Evolutionary conservation across 2,329 filamentous ascomycete species (phyloP).

Genomic region (Ceratocystis huliohia): DNA sequence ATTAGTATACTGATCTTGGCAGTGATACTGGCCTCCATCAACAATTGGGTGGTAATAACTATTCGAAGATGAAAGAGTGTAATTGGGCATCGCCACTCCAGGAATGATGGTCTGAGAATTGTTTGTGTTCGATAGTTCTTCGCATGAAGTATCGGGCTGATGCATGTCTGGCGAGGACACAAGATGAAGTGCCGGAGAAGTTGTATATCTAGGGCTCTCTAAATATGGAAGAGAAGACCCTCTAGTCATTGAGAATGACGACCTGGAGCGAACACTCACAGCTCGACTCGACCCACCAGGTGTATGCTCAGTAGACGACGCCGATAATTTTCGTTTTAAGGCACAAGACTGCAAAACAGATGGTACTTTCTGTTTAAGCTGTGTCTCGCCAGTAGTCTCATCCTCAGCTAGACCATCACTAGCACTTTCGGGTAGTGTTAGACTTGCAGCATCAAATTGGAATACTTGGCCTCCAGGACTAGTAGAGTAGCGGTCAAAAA

Average conservation of each 20-base stretch:
- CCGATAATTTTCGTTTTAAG: neutral
- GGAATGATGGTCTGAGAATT: neutral
- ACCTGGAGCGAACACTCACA: neutral
- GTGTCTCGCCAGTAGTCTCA: neutral
- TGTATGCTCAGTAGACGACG: neutral
- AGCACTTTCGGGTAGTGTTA: slow-evolving; percentile 53
- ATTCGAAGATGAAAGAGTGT: neutral
- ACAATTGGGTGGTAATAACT: neutral
- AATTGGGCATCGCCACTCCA: neutral
- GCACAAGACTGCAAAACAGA: neutral
- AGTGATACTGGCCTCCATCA: neutral
- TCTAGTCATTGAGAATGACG: neutral
- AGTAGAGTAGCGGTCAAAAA: slow-evolving; percentile 62
- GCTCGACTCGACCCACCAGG: neutral
- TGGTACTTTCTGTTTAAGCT: neutral
- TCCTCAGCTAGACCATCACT: no score
- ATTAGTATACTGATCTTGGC: neutral
- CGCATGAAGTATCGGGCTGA: neutral
- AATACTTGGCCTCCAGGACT: slow-evolving; percentile 47
- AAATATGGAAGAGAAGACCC: neutral
- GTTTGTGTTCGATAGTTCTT: neutral
- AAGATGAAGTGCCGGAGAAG: neutral
- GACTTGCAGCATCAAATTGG: slow-evolving; percentile 59
- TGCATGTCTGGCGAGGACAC: neutral
- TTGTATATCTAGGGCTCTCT: neutral